phyloP scores from a whole-genome alignment of 257 asterid species.

The Solanum dulcamara region DNA sequence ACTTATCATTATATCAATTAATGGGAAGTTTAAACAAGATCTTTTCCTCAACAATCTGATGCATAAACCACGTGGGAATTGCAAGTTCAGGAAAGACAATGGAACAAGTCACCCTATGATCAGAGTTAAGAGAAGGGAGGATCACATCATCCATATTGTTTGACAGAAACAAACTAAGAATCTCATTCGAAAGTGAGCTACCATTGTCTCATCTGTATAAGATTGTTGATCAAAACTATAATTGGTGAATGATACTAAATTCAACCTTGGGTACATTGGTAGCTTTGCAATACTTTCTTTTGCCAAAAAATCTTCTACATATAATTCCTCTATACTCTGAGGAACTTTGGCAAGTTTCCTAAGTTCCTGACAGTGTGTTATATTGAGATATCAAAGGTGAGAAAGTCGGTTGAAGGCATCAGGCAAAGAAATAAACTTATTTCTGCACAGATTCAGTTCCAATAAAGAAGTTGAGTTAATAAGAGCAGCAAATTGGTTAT shows the following conservation, averaged over 20 bases:
- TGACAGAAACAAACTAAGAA: not conserved
- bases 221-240: not conserved
- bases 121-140: not conserved
- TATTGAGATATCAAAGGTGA: not conserved
- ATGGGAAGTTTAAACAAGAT: not conserved
- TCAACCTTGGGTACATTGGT: not conserved
- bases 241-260: not conserved
- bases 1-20: not conserved
- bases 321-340: not conserved
- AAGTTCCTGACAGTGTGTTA: not conserved
- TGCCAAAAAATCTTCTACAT: not conserved
- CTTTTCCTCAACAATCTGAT: not conserved
- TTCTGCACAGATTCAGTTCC: not conserved
- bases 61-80: not conserved
- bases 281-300: not conserved
- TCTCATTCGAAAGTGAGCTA: not conserved
- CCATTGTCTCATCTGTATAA: not conserved
- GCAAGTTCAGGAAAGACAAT: not conserved
- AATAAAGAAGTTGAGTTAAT: not conserved
- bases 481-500: not conserved
- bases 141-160: not conserved
- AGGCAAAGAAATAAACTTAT: not conserved
- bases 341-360: accelerated
- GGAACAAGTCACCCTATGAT: not conserved
- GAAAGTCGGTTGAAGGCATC: not conserved